Conservation (phyloP, 2,329 filamentous ascomycete genomes). For the Leptographium lundbergii region DNA sequence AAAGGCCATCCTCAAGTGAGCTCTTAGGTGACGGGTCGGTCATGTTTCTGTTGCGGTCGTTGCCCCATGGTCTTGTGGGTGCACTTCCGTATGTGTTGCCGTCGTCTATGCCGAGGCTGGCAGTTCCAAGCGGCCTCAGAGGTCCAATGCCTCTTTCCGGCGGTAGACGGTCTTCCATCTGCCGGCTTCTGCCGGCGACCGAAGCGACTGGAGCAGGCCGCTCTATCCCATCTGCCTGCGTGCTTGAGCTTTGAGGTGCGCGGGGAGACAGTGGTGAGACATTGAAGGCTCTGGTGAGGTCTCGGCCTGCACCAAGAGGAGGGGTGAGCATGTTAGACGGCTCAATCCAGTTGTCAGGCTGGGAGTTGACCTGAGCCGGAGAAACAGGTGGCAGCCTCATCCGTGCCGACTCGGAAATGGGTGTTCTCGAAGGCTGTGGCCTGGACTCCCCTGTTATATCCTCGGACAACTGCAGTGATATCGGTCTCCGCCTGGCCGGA, state of each 20-base stretch:
- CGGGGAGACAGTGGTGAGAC: conserved; percentile 27
- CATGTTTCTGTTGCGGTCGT: conserved; percentile 27
- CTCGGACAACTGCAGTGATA: conserved; percentile 20
- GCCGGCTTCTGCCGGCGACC: not conserved
- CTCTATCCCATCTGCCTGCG: not conserved
- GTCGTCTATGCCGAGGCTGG: conserved; percentile 18
- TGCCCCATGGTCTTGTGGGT: conserved; percentile 4
- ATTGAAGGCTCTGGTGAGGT: conserved; percentile 21
- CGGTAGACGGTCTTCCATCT: conserved; percentile 7
- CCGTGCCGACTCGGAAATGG: conserved; percentile 24
- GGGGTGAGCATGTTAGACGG: conserved; percentile 27
- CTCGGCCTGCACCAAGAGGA: conserved; percentile 14
- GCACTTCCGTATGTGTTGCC: conserved; percentile 20
- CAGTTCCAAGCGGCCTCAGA: too few species aligned
- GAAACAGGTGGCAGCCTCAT: conserved; percentile 41
- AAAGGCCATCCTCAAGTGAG: conserved; percentile 32
- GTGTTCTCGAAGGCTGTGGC: conserved; percentile 15
- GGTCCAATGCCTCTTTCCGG: not conserved
- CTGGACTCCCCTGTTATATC: not conserved
- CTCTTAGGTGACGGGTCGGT: conserved; percentile 35
- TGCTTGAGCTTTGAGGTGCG: conserved; percentile 14
- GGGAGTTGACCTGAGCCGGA: conserved; percentile 42
- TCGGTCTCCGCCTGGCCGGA: conserved; percentile 22
- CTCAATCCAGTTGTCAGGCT: conserved; percentile 37
- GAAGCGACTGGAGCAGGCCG: not conserved